Conservation (phyloP, 805 yeast species). For the Hanseniaspora mollemarum region DNA sequence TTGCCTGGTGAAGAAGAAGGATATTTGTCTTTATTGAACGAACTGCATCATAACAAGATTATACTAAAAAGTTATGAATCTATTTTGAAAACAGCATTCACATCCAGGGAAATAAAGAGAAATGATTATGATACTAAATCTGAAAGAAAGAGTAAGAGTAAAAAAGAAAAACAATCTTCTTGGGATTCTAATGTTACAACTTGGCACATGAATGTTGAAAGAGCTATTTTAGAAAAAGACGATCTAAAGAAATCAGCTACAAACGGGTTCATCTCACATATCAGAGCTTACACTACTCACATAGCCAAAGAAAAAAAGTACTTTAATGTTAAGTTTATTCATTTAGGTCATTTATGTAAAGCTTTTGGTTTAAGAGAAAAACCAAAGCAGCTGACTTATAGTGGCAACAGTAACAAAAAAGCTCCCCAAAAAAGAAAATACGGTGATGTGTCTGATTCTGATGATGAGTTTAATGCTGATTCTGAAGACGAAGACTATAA, state of each 20-base stretch:
- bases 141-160: conserved; percentile 21
- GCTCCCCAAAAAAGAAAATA: conserved; percentile 21
- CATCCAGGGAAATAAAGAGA: conserved; percentile 25
- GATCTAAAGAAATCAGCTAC: conserved; percentile 53
- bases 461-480: conserved; percentile 16
- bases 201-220: conserved; percentile 83
- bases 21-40: conserved; percentile 52
- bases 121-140: conserved; percentile 23
- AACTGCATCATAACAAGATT: conserved; percentile 47
- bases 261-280: conserved; percentile 74
- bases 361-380: conserved; percentile 90
- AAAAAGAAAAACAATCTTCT: conserved; percentile 27
- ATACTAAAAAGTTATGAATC: conserved; percentile 40
- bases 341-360: conserved; percentile 92
- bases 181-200: conserved; percentile 97
- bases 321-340: conserved; percentile 73
- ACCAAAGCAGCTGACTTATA: conserved; percentile 61
- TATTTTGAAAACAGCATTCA: conserved; percentile 31
- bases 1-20: conserved; percentile 86
- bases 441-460: conserved; percentile 16
- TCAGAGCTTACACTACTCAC: conserved; percentile 94
- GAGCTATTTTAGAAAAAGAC: conserved; percentile 69
- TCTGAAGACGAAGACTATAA: conserved; percentile 29
- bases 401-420: conserved; percentile 21
- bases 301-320: conserved; percentile 62